phyloP scores from a whole-genome alignment of 1,284 basidiomycete species.

The Heliocybe sulcata region DNA sequence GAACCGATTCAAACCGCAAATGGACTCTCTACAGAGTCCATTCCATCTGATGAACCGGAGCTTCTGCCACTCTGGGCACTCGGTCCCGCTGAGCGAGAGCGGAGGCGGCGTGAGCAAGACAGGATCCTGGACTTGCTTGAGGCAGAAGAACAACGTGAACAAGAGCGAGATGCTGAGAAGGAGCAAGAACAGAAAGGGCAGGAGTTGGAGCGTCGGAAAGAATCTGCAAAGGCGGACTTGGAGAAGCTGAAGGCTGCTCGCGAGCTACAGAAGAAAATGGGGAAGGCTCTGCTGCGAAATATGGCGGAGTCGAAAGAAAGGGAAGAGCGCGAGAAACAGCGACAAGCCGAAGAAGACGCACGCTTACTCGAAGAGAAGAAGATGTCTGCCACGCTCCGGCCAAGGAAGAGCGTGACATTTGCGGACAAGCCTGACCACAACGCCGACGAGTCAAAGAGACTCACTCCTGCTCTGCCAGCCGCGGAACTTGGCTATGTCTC shows the following conservation, averaged over 20 bases:
- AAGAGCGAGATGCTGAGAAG: slow-evolving; percentile 29
- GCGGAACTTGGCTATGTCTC: slow-evolving; percentile 31
- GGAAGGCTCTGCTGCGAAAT: slow-evolving; percentile 51
- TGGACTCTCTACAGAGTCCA: slow-evolving; percentile 9
- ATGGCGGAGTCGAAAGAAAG: slow-evolving; percentile 33
- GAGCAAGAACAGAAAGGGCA: slow-evolving; percentile 36
- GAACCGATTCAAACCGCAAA: slow-evolving; percentile 33
- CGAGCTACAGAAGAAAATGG: slow-evolving; percentile 72
- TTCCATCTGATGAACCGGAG: slow-evolving; percentile 28
- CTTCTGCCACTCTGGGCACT: slow-evolving; percentile 41
- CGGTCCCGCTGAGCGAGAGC: slow-evolving; percentile 37
- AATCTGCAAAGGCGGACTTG: slow-evolving; percentile 43
- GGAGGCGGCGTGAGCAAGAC: slow-evolving; percentile 46
- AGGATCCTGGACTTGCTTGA: slow-evolving; percentile 63
- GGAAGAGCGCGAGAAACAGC: slow-evolving; percentile 25
- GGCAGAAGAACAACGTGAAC: slow-evolving; percentile 51
- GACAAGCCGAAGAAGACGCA: slow-evolving; percentile 22
- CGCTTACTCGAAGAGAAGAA: slow-evolving; percentile 7
- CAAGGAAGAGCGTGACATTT: slow-evolving; percentile 63
- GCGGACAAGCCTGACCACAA: slow-evolving; percentile 31
- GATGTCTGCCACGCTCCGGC: slow-evolving; percentile 17
- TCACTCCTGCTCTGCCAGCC: slow-evolving; percentile 8
- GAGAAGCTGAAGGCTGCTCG: slow-evolving; percentile 43
- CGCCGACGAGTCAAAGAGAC: slow-evolving; percentile 10
- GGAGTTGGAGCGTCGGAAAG: slow-evolving; percentile 40